Evolutionary conservation across 192 early-diverging fungal species (phyloP), one percentile per base, ranked within the genome.

Genomic region (Mortierella hygrophila): DNA sequence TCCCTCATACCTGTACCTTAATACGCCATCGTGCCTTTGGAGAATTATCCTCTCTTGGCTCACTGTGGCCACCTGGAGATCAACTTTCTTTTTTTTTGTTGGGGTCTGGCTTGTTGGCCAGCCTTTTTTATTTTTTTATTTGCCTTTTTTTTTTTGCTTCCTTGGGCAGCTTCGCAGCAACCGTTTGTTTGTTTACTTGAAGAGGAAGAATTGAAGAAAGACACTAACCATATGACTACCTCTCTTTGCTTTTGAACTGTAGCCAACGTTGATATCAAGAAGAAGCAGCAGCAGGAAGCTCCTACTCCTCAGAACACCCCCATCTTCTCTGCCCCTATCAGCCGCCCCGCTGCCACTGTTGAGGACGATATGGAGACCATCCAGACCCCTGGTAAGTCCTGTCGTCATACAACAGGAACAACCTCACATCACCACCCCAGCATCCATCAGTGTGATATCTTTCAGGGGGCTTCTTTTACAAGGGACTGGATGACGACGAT

Each of bases 231-330:
- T 32, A 26, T 65, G 60, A 65, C 13, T 32, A 35, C 23, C 55
- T 57, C 20, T 21, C 20, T 6, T 6, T 52, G 49, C 18, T 52
- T 52, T 52, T 52, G 18, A 52, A 52, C n/a, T 65, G 42, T 80
- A 85, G 83, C 83, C 83, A 85, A 85, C 83, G 83, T 92, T 82
- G 90, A 90, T 79, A 91, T 88, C 52, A 91, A 91, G 88, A 90
- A 90, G 85, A 83, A 88, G 73, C 84, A 88, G 86, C 78, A 88
- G 79, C 88, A 90, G 81, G 82, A 89, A 72, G 91, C 91, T 74
- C 91, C 91, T 54, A 92, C 91, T 47, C 91, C 91, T 76, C 91
- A 92, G 74, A 92, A 92, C 81, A 92, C 91, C 71, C 91, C 91
- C 74, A 92, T 87, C 76, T 89, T 87, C 78, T 88, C 89, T 70